These are phyloP conservation scores for Persicaria tinctoria DNA, from an alignment of 148 eudicot genomes.

Conservation along the genomic window DNA sequence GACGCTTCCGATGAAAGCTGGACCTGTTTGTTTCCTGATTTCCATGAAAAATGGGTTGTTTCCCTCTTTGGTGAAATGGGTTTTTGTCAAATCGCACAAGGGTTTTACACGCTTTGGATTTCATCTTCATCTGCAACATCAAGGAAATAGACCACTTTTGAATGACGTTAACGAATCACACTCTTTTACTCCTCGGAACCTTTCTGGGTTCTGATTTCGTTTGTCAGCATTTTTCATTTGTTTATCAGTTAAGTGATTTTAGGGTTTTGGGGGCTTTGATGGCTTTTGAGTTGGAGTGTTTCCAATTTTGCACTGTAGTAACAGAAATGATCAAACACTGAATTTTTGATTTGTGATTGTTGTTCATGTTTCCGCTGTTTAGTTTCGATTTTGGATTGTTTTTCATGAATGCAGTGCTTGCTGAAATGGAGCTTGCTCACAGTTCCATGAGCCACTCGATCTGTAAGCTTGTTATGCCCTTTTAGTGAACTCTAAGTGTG, in stretches of 20 bases:
- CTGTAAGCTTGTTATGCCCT: not conserved
- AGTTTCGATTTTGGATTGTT: not conserved
- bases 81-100: not conserved
- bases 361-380: not conserved
- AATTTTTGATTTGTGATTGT: not conserved
- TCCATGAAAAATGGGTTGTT: not conserved
- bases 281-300: not conserved
- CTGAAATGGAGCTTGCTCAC: not conserved
- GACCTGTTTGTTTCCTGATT: no score
- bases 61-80: not conserved
- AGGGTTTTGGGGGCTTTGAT: not conserved
- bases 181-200: no score
- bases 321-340: not conserved
- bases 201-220: not conserved
- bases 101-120: not conserved
- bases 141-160: no score
- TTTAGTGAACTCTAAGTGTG: no score
- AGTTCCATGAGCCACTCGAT: not conserved
- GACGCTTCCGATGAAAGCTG: not conserved
- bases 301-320: not conserved
- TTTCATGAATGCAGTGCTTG: not conserved
- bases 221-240: not conserved
- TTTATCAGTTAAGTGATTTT: not conserved
- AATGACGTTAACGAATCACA: no score
- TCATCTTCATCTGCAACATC: not conserved